Percentiles rank a stretch among this genome's conserved stretches.
Conservation (phyloP, 2,329 filamentous ascomycete species). For the Ophiostoma quercus region DNA sequence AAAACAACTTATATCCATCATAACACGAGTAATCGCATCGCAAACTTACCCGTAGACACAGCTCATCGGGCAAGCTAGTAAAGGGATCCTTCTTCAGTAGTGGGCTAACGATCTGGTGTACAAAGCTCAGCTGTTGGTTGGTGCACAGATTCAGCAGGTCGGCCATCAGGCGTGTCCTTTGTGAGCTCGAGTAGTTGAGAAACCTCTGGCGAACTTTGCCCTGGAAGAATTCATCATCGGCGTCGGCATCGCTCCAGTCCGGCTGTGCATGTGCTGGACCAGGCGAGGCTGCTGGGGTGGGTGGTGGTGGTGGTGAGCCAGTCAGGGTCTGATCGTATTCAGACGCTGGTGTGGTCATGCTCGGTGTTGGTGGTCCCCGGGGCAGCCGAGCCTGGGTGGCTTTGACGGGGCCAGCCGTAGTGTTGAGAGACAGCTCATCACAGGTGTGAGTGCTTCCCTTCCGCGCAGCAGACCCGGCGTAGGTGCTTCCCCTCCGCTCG, state of each 20-base stretch:
- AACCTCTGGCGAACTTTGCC: conserved; percentile 77
- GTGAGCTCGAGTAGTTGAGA: conserved; percentile 65
- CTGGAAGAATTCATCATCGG: conserved; percentile 76
- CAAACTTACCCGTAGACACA: conserved; percentile 72
- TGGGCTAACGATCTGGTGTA: conserved; percentile 92
- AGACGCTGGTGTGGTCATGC: conserved; percentile 58
- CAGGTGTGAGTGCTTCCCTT: conserved; percentile 41
- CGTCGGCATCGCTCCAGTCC: conserved; percentile 71
- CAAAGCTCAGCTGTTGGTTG: conserved; percentile 90
- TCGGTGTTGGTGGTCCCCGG: conserved; percentile 60
- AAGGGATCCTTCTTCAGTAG: conserved; percentile 95
- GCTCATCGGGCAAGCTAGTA: conserved; percentile 81
- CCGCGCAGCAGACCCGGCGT: not conserved
- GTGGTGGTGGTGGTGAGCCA: conserved; percentile 58
- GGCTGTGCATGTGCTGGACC: conserved; percentile 56
- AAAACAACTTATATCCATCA: not conserved
- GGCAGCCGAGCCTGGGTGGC: conserved; percentile 45
- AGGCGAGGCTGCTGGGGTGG: conserved; percentile 60
- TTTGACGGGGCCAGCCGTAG: conserved; percentile 42
- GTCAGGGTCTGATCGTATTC: conserved; percentile 59
- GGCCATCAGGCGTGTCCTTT: conserved; percentile 75
- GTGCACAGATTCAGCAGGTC: conserved; percentile 92
- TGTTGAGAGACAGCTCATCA: conserved; percentile 54
- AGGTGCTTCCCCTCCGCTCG: conserved; percentile 49
- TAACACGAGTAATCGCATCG: not conserved